Base-by-base conservation (phyloP, 176 grass and related monocot genomes). In the Lolium perenne region DNA sequence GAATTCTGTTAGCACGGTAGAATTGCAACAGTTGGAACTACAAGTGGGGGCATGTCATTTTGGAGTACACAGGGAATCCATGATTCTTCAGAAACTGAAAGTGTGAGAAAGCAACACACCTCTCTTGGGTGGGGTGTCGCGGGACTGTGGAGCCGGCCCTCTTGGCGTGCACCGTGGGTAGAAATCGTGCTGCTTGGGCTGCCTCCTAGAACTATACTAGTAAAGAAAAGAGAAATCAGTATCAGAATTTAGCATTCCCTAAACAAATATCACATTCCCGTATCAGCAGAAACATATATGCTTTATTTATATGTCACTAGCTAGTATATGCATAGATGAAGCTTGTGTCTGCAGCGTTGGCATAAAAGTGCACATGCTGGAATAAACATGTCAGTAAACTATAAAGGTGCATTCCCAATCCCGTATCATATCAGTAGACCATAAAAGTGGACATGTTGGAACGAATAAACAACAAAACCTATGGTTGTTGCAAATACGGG, bases 81-180 rank as follows among this genome's bases (percentile, higher is more conserved):
- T 29, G 1, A 12, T 35, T 38, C 2, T 16, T 59, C 10, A 10
- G 7, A 79, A 69, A 80, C 63, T 79, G 12, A 15, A 77, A 54
- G 41, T 35, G 10, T n/a, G 9, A 53, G 57, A n/a, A 88, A 86
- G 60, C 17, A 89, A 86, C 74, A n/a, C 18, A 95, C 97, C 97
- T 98, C 97, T 94, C 80, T 91, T 91, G 8, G 97, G 97, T 35
- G 97, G 97, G 67, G 94, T 99, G 59, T 99, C 94, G 50, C 88
- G 90, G 87, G 94, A 99, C 67, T 99, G 94, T 79, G 97, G 97
- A 82, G 94, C 92, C 9, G 92, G 72, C 23, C 90, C 88, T 86
- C 87, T 95, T 2, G 77, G 81, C 6, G 77, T 95, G 82, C 94
- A 99, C 72, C 92, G 79, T 3, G 89, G 87, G 66, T 89, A 94